Conservation (phyloP, 148 eudicot species). For the Euryodendron excelsum region DNA sequence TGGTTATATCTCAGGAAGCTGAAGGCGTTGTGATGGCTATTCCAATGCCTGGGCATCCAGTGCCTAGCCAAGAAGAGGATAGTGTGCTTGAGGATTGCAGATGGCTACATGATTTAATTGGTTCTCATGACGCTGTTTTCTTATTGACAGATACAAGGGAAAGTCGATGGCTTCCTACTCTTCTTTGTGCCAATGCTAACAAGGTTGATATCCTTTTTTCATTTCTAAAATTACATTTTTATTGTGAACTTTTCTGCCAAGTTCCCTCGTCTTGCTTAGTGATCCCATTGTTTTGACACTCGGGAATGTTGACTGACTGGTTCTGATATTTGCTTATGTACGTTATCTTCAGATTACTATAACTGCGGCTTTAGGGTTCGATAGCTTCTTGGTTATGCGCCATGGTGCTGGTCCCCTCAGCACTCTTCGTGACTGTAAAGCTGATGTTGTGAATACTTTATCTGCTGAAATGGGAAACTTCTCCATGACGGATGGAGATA, state of each 20-base stretch:
- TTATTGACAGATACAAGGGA: conserved; percentile 94
- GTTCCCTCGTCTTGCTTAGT: not conserved
- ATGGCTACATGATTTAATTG: conserved; percentile 58
- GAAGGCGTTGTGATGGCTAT: conserved; percentile 86
- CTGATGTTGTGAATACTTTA: conserved; percentile 26
- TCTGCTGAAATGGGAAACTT: conserved; percentile 46
- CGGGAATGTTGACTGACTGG: not conserved
- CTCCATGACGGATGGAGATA: conserved; percentile 34
- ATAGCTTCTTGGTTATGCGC: conserved; percentile 97
- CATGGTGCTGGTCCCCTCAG: conserved; percentile 80
- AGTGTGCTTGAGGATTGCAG: conserved; percentile 71
- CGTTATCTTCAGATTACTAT: conserved; percentile 54
- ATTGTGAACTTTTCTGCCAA: no score
- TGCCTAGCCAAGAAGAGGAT: conserved; percentile 61
- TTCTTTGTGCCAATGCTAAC: conserved; percentile 67
- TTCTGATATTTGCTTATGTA: not conserved
- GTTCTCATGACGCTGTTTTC: conserved; percentile 82
- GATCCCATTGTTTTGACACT: not conserved
- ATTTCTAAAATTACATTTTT: not conserved
- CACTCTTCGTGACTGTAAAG: conserved; percentile 19
- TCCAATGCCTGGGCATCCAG: conserved; percentile 98
- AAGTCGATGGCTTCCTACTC: conserved; percentile 96
- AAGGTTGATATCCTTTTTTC: conserved; percentile 44
- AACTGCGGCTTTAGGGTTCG: conserved; percentile 92
- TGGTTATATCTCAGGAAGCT: conserved; percentile 58